These are phyloP conservation scores for Aciculoconidium aculeatum DNA, from an alignment of 805 yeast species.

Conservation along the genomic window DNA sequence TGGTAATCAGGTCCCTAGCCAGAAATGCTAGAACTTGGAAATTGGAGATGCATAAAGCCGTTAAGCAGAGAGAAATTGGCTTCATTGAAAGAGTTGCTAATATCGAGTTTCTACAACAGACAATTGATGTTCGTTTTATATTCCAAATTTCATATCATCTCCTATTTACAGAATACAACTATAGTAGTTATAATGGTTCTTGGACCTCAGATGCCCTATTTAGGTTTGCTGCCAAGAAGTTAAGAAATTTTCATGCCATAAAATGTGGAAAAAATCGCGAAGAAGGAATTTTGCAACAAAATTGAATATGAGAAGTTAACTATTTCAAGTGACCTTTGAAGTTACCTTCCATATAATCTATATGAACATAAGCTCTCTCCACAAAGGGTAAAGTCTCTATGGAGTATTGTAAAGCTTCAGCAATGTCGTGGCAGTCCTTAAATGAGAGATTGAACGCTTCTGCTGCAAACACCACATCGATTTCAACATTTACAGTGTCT, in stretches of 20 bases:
- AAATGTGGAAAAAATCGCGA: no score
- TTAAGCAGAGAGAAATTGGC: neutral
- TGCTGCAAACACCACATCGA: constrained; percentile 53
- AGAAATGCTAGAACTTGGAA: constrained; percentile 3
- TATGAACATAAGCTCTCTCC: constrained; percentile 77
- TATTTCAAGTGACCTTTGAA: constrained; percentile 35
- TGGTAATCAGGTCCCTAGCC: constrained; percentile 3
- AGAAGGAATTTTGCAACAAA: no score
- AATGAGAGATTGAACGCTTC: constrained; percentile 42
- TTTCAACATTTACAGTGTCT: constrained; percentile 69
- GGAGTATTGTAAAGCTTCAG: constrained; percentile 77
- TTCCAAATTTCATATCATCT: no score
- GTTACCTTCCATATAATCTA: constrained; percentile 53
- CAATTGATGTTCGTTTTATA: no score
- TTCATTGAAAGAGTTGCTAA: constrained; percentile 1
- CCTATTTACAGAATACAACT: no score
- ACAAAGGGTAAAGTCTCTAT: constrained; percentile 72
- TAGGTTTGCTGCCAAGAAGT: no score
- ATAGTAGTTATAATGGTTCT: no score
- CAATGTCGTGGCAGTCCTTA: constrained; percentile 73
- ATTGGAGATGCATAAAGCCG: constrained; percentile 1
- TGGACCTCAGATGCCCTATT: no score
- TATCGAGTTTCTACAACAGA: no score
- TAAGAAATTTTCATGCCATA: no score
- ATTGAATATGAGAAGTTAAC: no score